A percentile compares a stretch with the other conserved stretches of the same genome.
These are phyloP conservation scores for Coemansia sp. DNA, from an alignment of 192 early-diverging fungal genomes.

Conservation along the genomic window DNA sequence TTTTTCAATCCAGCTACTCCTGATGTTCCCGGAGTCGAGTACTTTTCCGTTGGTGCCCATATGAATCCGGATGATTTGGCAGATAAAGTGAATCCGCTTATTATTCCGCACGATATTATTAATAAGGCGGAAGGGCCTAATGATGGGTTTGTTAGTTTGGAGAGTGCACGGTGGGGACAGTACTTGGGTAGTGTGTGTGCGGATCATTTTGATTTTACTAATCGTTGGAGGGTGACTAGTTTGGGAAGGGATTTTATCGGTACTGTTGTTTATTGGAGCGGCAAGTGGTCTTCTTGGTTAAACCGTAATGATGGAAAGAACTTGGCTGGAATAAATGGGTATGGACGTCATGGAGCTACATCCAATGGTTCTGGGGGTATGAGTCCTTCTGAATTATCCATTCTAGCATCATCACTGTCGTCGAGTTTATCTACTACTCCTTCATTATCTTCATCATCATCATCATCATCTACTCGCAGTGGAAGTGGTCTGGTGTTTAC, in stretches of 20 bases:
- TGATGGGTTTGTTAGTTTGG: slow-evolving; percentile 85
- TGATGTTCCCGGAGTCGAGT: slow-evolving; percentile 68
- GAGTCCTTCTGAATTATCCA: too few species aligned
- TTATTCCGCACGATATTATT: slow-evolving; percentile 77
- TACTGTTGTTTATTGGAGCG: slow-evolving; percentile 35
- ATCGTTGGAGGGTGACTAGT: slow-evolving; percentile 37
- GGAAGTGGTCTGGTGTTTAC: neutral
- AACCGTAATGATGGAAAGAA: slow-evolving; percentile 3
- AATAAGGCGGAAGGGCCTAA: slow-evolving; percentile 78
- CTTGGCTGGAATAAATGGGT: neutral
- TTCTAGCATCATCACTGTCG: too few species aligned
- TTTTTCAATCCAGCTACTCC: slow-evolving; percentile 87
- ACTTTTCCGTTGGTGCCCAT: slow-evolving; percentile 77
- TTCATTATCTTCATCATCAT: too few species aligned
- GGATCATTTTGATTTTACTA: slow-evolving; percentile 89
- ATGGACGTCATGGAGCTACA: too few species aligned
- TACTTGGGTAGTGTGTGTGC: slow-evolving; percentile 77
- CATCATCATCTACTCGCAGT: too few species aligned
- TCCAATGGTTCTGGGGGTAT: too few species aligned
- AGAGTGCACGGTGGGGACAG: slow-evolving; percentile 84
- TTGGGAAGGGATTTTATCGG: slow-evolving; percentile 39
- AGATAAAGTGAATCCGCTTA: slow-evolving; percentile 66
- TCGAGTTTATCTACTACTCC: too few species aligned
- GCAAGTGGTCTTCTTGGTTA: slow-evolving; percentile 43
- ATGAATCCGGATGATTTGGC: slow-evolving; percentile 62